Conservation (phyloP, 495 filamentous ascomycete species). For the Daldinia vernicosa region DNA sequence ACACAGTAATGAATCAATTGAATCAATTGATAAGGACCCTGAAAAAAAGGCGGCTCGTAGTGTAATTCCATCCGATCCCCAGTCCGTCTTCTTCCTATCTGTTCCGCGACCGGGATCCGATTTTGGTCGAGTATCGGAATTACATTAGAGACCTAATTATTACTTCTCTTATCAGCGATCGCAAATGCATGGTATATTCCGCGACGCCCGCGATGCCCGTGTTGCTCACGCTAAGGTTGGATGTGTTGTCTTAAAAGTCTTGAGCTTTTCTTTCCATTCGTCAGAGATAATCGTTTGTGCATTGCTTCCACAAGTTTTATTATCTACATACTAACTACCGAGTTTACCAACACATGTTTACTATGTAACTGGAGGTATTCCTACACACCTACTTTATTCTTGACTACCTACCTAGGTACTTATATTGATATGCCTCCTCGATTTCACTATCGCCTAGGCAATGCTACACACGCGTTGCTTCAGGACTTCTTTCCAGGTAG, state of each 20-base stretch:
- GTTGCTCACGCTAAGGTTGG: conserved; percentile 2
- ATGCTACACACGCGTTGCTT: conserved; percentile 6
- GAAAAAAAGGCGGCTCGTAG: conserved; percentile 21
- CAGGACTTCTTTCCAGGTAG: conserved; percentile 17
- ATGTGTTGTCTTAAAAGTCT: conserved; percentile 11
- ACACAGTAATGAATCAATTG: neutral
- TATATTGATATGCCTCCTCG: neutral
- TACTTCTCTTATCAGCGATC: conserved; percentile 28
- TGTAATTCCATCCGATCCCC: neutral
- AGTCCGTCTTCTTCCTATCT: conserved; percentile 34
- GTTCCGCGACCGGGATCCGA: conserved; percentile 28
- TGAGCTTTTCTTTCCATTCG: conserved; percentile 26
- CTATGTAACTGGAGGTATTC: too few species aligned
- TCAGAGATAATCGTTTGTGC: conserved; percentile 30
- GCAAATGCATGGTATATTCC: conserved; percentile 22
- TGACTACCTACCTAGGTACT: neutral
- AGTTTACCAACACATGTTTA: neutral
- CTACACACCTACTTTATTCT: conserved; percentile 3
- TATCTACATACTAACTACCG: neutral
- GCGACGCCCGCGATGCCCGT: neutral
- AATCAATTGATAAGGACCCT: conserved; percentile 3
- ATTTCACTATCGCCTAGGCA: neutral
- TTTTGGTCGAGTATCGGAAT: conserved; percentile 5
- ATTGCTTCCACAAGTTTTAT: neutral
- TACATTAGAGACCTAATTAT: conserved; percentile 6